Conservation (phyloP, 2,329 filamentous ascomycete species). For the Pseudogymnoascus sp. region DNA sequence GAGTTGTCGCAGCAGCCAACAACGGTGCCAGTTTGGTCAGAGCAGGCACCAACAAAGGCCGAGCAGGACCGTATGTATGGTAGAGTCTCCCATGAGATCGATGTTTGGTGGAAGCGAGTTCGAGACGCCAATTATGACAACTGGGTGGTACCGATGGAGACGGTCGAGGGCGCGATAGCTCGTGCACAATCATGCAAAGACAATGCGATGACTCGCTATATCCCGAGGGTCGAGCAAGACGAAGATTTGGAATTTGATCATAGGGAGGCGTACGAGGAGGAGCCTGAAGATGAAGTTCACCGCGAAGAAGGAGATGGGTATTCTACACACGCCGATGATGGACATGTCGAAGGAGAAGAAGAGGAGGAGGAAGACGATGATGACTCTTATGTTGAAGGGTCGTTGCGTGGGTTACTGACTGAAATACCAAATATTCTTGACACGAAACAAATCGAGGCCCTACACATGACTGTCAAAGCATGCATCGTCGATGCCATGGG, state of each 20-base stretch:
- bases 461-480: slow-evolving; percentile 96
- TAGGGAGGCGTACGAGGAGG: slow-evolving; percentile 37
- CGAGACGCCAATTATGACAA: slow-evolving; percentile 52
- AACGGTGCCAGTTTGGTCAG: slow-evolving; percentile 21
- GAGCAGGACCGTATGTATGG: slow-evolving; percentile 51
- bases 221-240: slow-evolving; percentile 19
- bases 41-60: slow-evolving; percentile 36
- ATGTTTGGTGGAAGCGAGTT: slow-evolving; percentile 55
- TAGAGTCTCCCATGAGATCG: slow-evolving; percentile 54
- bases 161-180: slow-evolving; percentile 49
- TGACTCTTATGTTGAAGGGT: slow-evolving; percentile 70
- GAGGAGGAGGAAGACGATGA: slow-evolving; percentile 65
- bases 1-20: slow-evolving; percentile 2
- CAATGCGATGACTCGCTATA: slow-evolving; percentile 45
- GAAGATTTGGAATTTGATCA: slow-evolving; percentile 17
- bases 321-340: slow-evolving; percentile 29
- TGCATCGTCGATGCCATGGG: slow-evolving; percentile 81
- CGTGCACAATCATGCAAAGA: slow-evolving; percentile 50
- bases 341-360: slow-evolving; percentile 47
- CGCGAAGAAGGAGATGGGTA: slow-evolving; percentile 41
- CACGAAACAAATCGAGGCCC: slow-evolving; percentile 87
- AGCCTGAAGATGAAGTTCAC: slow-evolving; percentile 34
- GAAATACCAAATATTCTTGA: slow-evolving; percentile 92
- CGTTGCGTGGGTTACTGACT: slow-evolving; percentile 74
- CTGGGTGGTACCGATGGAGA: slow-evolving; percentile 51